phyloP scores from a whole-genome alignment of 2,329 filamentous ascomycete genomes.

The Pseudocercospora cruenta region DNA sequence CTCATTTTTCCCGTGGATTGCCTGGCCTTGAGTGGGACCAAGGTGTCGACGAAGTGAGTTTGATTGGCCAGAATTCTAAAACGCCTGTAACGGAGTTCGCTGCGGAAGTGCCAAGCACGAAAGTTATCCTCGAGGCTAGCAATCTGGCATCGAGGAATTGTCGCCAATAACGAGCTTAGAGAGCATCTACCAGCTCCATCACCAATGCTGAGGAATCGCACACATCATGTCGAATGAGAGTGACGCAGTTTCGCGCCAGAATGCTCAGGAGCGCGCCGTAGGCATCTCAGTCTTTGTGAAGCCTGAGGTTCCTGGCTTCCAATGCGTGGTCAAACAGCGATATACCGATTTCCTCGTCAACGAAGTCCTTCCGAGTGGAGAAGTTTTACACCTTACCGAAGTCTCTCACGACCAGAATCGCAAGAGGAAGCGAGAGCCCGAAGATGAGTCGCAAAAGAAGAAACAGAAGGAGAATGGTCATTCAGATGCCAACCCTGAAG shows the following conservation, averaged over 20 bases:
- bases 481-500: conserved; percentile 2
- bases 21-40: neutral
- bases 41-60: neutral
- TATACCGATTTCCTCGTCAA: conserved; percentile 94
- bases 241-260: conserved; percentile 14
- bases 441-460: conserved; percentile 21
- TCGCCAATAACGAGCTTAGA: neutral
- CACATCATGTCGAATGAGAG: neutral
- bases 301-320: conserved; percentile 60
- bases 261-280: conserved; percentile 47
- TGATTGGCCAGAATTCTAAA: neutral
- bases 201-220: neutral
- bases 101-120: neutral
- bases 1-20: neutral
- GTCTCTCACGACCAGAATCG: conserved; percentile 35
- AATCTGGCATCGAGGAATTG: too few relatives aligned
- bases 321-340: conserved; percentile 70
- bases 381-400: conserved; percentile 71
- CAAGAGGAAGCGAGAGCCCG: conserved; percentile 31
- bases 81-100: neutral
- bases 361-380: conserved; percentile 76
- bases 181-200: neutral
- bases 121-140: neutral
- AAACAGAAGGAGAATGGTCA: conserved; percentile 16
- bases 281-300: conserved; percentile 69